Evolutionary conservation across 345 rosid genomes (phyloP), one percentile per base, ranked within the genome.

Genomic region (Conringia planisiliqua): DNA sequence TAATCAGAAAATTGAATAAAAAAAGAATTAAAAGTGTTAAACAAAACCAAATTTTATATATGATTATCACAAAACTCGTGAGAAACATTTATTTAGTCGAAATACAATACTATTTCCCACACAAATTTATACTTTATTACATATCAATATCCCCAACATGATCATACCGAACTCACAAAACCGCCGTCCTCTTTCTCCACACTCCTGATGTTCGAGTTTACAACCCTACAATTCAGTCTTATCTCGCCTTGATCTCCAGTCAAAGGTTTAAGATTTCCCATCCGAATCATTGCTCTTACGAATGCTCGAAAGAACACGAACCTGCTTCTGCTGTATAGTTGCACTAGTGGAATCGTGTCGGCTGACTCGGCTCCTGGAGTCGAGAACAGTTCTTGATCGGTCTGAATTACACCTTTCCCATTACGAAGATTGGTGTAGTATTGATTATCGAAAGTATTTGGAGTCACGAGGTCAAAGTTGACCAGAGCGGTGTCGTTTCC

Each of bases 401-500:
- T 75, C 38, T 66, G 71, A 43, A 80, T 46, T 1, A 71, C 13
- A 66, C 83, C 82, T 68, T 16, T 62, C 0, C 75, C 75, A 5
- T 1, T 7, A 35, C 54, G 76, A 32, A 89, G 91, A 66, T 86
- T 87, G 7, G 80, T 70, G 48, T 77, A 89, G 66, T 89, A 89
- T 52, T 74, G 72, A 0, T 54, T 81, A 67, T 89, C 88, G 62
- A 87, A 89, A 1, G 0, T 0, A 66, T 84, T 22, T 3, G 95
- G 88, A 9, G 91, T 83, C 4, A 78, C 48, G 4, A n/a, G 32
- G 61, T 87, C 91, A 5, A 86, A 82, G 77, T 89, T 7, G 6
- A 82, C 70, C 0, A 83, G 6, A 16, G 79, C 85, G 27, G 70
- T 78, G 5, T 44, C 73, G 59, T 85, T 78, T 12, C 94, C 94